Conservation (phyloP, 1,284 basidiomycete species). For the Phellopilus nigrolimitatus region DNA sequence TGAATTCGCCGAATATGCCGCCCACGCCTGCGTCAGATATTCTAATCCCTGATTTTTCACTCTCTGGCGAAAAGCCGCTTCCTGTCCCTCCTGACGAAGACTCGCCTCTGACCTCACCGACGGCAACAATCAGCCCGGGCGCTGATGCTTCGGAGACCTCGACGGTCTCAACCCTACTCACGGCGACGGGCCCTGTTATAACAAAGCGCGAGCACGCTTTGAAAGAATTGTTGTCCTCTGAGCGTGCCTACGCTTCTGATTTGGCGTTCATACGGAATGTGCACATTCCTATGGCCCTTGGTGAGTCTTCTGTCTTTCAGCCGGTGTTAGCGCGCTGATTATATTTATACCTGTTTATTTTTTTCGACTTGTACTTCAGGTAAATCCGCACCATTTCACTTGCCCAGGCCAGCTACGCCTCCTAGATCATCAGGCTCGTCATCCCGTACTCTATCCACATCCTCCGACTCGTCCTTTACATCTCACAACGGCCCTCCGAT, state of each 20-base stretch:
- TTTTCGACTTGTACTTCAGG: slow-evolving; percentile 36
- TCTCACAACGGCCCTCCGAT: slow-evolving; percentile 48
- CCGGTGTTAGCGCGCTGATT: not conserved
- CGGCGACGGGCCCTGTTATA: slow-evolving; percentile 24
- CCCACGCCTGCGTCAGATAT: slow-evolving; percentile 6
- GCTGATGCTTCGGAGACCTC: slow-evolving; percentile 13
- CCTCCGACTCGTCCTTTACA: slow-evolving; percentile 43
- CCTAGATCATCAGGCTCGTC: slow-evolving; percentile 36
- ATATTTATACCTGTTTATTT: not conserved
- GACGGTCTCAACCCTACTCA: slow-evolving; percentile 21
- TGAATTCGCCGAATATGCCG: slow-evolving; percentile 10
- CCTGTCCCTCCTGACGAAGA: slow-evolving; percentile 13
- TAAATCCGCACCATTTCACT: slow-evolving; percentile 38
- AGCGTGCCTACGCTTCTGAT: slow-evolving; percentile 85
- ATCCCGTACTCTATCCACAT: slow-evolving; percentile 49
- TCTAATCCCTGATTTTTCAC: not conserved
- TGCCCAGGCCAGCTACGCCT: slow-evolving; percentile 30
- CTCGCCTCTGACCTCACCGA: slow-evolving; percentile 9
- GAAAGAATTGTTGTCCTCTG: slow-evolving; percentile 79
- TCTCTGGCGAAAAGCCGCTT: slow-evolving; percentile 18
- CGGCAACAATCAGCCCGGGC: slow-evolving; percentile 5
- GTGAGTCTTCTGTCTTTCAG: slow-evolving; percentile 33
- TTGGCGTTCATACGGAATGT: slow-evolving; percentile 81
- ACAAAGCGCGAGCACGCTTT: slow-evolving; percentile 82
- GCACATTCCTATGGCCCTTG: slow-evolving; percentile 74